Evolutionary conservation across 169 alveolate genomes (phyloP), one percentile per base, ranked within the genome.

Genomic region (Plasmodium gonderi): DNA sequence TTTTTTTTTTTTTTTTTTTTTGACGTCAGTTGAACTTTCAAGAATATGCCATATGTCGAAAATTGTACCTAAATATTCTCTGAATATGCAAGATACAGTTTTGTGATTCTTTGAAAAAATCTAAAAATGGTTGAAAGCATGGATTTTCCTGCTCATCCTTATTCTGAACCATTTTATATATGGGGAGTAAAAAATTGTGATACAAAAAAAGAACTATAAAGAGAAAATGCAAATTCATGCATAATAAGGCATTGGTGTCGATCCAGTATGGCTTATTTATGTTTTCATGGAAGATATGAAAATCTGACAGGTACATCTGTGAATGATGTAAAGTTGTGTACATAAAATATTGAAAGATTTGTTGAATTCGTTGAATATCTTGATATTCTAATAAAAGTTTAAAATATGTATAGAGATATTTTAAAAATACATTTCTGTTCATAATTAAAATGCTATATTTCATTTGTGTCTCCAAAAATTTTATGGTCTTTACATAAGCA

Each of bases 381-480:
- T 26, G n/a, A 72, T 83, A 49, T 38, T 83, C 92, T 42, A 33
- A 7, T 40, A 83, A 29, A 31, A 83, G 40, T n/a, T 74, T 83
- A 40, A 83, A 76, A 47, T 83, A 83, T 1, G 12, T 42, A 23
- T 72, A 29, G 9, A 83, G 8, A 36, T 83, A 83, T 44, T 72
- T 83, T 72, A 83, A 68, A 49, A 83, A 83, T 14, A 11, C 12
- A 17, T 38, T 68, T 83, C n/a, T 83, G 75, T 83, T 83, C 92
- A 83, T 83, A 23, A 83, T 20, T 69, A 69, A 83, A 29, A 83
- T 69, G 42, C 92, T 83, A 60, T 83, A 69, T 36, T 76, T 74
- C 83, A 83, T 83, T 47, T 83, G 92, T 42, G 26, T 33, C 31
- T 83, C 85, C 8, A 83, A 51, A 72, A 69, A 83, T 51, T 83